Conservation (phyloP, 2,329 filamentous ascomycete species). For the Aspergillus tamarii region DNA sequence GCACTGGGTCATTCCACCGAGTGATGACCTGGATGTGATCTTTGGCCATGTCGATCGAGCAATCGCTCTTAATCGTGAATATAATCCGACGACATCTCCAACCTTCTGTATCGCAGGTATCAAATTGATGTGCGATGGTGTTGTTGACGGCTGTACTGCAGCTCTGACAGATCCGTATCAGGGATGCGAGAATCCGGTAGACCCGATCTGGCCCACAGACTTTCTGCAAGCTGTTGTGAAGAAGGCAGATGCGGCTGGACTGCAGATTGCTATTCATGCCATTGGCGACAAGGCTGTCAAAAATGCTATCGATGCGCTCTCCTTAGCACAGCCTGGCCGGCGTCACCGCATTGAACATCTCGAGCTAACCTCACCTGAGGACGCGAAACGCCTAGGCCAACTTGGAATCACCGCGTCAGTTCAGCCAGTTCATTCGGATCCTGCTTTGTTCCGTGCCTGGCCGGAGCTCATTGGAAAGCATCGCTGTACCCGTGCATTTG, state of each 20-base stretch:
- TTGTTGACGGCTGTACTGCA: slow-evolving; percentile 56
- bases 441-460: slow-evolving; percentile 53
- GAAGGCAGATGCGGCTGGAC: slow-evolving; percentile 46
- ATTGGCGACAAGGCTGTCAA: slow-evolving; percentile 54
- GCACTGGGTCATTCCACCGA: slow-evolving; percentile 53
- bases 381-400: slow-evolving; percentile 50
- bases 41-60: slow-evolving; percentile 50
- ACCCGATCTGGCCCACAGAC: slow-evolving; percentile 51
- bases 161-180: slow-evolving; percentile 52
- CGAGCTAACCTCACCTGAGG: slow-evolving; percentile 52
- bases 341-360: slow-evolving; percentile 57
- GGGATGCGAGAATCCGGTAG: slow-evolving; percentile 42
- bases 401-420: slow-evolving; percentile 50
- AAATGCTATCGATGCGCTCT: slow-evolving; percentile 51
- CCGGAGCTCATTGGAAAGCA: slow-evolving; percentile 48
- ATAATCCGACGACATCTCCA: slow-evolving; percentile 43
- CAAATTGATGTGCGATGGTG: slow-evolving; percentile 56
- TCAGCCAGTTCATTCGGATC: slow-evolving; percentile 46
- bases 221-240: slow-evolving; percentile 49
- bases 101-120: slow-evolving; percentile 52
- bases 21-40: slow-evolving; percentile 41
- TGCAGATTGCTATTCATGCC: slow-evolving; percentile 56
- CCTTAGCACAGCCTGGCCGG: slow-evolving; percentile 42
- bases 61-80: slow-evolving; percentile 45
- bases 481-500: slow-evolving; percentile 53